Evolutionary conservation across 2,329 filamentous ascomycete species (phyloP).

Genomic region (Calonectria pseudoturangicola): DNA sequence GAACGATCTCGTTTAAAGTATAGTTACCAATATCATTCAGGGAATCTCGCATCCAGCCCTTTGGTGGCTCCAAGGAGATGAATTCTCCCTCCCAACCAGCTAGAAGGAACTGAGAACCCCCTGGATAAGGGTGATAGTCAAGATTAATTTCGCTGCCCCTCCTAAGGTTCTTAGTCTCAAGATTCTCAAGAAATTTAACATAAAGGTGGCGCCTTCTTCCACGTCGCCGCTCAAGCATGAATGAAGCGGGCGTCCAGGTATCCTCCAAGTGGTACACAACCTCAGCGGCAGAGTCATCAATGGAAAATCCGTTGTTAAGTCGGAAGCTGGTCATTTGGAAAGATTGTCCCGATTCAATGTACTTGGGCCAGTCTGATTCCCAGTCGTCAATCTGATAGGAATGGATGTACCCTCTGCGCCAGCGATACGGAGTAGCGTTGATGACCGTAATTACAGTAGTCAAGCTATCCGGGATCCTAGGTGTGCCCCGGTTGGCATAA

Average conservation of each 20-base stretch:
- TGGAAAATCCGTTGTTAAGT: background rate
- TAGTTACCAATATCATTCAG: slow-evolving; percentile 53
- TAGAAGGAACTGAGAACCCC: slow-evolving; percentile 55
- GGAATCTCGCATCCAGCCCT: slow-evolving; percentile 57
- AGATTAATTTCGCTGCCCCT: slow-evolving; percentile 43
- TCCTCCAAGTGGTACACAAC: slow-evolving; percentile 55
- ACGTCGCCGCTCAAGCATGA: slow-evolving; percentile 52
- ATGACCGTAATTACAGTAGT: slow-evolving; percentile 51
- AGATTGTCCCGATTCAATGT: slow-evolving; percentile 54
- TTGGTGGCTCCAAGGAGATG: slow-evolving; percentile 50
- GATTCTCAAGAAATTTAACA: slow-evolving; percentile 49
- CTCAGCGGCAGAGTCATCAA: slow-evolving; percentile 53
- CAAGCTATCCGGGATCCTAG: background rate
- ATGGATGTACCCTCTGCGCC: slow-evolving; percentile 47
- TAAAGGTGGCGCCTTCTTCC: slow-evolving; percentile 34
- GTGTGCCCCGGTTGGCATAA: background rate
- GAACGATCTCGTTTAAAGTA: slow-evolving; percentile 55
- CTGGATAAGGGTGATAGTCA: slow-evolving; percentile 39
- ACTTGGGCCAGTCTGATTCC: slow-evolving; percentile 50
- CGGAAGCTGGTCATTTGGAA: slow-evolving; percentile 32
- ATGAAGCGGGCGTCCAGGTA: slow-evolving; percentile 52
- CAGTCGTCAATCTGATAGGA: slow-evolving; percentile 49
- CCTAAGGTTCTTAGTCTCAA: slow-evolving; percentile 49
- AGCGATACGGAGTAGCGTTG: slow-evolving; percentile 60
- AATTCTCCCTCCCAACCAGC: slow-evolving; percentile 58